Evolutionary conservation across 2,329 filamentous ascomycete species (phyloP), one percentile per base, ranked within the genome.

Genomic region (Pleurostoma richardsiae): DNA sequence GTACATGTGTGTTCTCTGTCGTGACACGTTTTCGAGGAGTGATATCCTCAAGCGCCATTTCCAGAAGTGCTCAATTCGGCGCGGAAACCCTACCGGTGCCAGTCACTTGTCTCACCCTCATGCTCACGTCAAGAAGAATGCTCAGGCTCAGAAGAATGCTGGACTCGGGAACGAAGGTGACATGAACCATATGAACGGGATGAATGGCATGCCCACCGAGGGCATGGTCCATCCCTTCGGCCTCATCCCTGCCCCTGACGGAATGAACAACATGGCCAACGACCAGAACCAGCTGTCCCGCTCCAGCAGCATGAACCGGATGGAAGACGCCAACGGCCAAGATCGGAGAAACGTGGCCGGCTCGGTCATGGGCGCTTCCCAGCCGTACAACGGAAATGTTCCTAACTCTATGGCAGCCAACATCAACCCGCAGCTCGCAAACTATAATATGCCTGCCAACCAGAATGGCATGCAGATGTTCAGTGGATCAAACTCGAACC

Each of bases 1-100:
- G 48, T 99, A 99, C 74, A 95, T 95, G 83, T 99, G 94, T 72
- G 89, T 95, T 55, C 78, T 99, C 44, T 99, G 94, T 77, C 90
- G 94, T 67, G 94, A 97, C 69, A 97, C 91, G 31, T 99, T 99
- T 71, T 96, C 90, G 42, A 86, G 94, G 66, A 96, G 90, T 77
- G 94, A 99, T 65, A 97, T 99, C 55, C 74, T 99, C 60, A 99
- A 99, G 77, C 89, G 94, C 55, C 94, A 99, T 72, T 99, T 97
- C 72, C 91, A 96, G 69, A 99, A 99, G 76, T 99, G 94, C 73
- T 96, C 94, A 38, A 90, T 96, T 55, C 85, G 94, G 60, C 86
- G 94, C 64, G 94, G 94, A 49, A 97, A 97, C 70, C 92, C 94
- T 46, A 96, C 90, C 11, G 91, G 91, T 58, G 90, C 90, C 53